Evolutionary conservation across 1,284 basidiomycete species (phyloP).

Genomic region (Ustilago lituana): DNA sequence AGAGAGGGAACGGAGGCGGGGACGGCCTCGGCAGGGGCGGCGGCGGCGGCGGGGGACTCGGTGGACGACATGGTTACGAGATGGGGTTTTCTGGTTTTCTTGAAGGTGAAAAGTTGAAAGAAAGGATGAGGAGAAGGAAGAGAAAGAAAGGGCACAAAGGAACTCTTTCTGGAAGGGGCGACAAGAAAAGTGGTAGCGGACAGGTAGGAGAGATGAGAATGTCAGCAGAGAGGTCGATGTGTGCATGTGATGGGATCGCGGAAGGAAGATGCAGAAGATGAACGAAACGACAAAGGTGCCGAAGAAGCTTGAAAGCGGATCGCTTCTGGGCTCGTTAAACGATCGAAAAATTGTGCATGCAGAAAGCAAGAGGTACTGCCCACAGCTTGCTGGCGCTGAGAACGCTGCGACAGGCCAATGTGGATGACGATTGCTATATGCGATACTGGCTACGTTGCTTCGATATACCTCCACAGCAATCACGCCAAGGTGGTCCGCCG

Average conservation of each 20-base stretch:
- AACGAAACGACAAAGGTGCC: too few species aligned
- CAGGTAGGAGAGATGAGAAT: background rate
- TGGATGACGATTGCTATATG: background rate
- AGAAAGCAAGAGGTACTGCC: background rate
- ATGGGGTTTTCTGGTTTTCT: slow-evolving; percentile 18
- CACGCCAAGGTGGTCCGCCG: too few species aligned
- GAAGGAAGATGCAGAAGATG: background rate
- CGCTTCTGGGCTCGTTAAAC: too few species aligned
- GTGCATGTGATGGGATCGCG: background rate
- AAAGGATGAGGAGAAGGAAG: slow-evolving; percentile 8
- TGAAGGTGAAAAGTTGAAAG: slow-evolving; percentile 3
- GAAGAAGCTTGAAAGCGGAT: too few species aligned
- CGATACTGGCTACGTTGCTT: too few species aligned
- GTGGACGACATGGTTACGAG: slow-evolving; percentile 52
- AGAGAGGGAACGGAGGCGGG: slow-evolving; percentile 36
- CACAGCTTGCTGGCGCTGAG: too few species aligned
- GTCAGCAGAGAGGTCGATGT: slow-evolving; percentile 16
- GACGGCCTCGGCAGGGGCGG: slow-evolving; percentile 49
- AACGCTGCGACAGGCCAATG: too few species aligned
- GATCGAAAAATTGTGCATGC: too few species aligned
- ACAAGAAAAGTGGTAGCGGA: slow-evolving; percentile 7
- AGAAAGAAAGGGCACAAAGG: slow-evolving; percentile 32
- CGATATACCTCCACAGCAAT: too few species aligned
- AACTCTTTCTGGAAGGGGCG: slow-evolving; percentile 24
- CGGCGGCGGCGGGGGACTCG: slow-evolving; percentile 49